Evolutionary conservation across 139 green algal species (phyloP).

Genomic region (Nannochloris sp.): DNA sequence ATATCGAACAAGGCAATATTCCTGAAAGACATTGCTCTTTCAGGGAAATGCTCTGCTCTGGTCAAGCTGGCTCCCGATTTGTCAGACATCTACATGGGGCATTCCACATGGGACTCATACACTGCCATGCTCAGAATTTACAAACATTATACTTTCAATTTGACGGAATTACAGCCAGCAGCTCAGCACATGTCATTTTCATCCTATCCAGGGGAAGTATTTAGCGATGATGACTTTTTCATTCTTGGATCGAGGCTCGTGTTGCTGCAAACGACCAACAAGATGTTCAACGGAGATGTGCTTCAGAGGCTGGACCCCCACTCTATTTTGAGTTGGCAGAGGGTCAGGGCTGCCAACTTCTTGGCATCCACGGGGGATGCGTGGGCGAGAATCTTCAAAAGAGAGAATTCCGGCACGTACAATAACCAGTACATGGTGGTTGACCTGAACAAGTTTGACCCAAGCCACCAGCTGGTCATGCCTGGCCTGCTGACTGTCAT

Average conservation of each 20-base stretch:
- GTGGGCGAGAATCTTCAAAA: slow-evolving; percentile 42
- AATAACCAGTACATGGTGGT: slow-evolving; percentile 78
- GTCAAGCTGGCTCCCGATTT: slow-evolving; percentile 35
- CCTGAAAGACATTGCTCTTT: slow-evolving; percentile 5
- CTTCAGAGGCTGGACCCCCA: slow-evolving; percentile 31
- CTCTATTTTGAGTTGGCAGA: slow-evolving; percentile 54
- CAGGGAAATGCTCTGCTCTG: slow-evolving; percentile 44
- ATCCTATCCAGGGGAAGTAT: slow-evolving; percentile 49
- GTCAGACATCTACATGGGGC: slow-evolving; percentile 35
- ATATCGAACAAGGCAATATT: background rate
- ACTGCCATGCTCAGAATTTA: slow-evolving; percentile 52
- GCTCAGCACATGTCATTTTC: slow-evolving; percentile 42
- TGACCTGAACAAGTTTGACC: slow-evolving; percentile 59
- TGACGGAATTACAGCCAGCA: slow-evolving; percentile 18
- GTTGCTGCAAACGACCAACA: slow-evolving; percentile 15
- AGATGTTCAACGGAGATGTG: slow-evolving; percentile 40
- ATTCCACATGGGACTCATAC: slow-evolving; percentile 51
- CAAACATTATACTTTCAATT: slow-evolving; percentile 57
- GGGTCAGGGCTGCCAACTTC: slow-evolving; percentile 52
- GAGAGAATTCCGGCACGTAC: slow-evolving; percentile 54
- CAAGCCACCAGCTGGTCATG: slow-evolving; percentile 32
- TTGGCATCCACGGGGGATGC: slow-evolving; percentile 26
- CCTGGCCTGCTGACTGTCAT: slow-evolving; percentile 53
- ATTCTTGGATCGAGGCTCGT: slow-evolving; percentile 8
- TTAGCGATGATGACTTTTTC: slow-evolving; percentile 35